Conservation (phyloP, 2,329 filamentous ascomycete species). For the Coniochaeta hoffmannii region DNA sequence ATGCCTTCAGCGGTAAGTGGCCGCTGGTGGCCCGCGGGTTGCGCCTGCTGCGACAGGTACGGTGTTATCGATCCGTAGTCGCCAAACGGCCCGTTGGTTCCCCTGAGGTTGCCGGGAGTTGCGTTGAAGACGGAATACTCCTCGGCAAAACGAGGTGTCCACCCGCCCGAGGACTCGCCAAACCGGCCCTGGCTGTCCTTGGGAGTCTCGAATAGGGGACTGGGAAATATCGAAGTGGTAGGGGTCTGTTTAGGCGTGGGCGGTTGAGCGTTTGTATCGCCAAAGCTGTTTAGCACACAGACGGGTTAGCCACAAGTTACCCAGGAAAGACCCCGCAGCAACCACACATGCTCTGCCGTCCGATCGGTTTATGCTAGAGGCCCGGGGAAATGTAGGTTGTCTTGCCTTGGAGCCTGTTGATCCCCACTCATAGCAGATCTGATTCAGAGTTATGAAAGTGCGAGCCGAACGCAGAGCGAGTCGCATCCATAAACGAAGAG, state of each 20-base stretch:
- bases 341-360: background rate
- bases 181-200: constrained; percentile 39
- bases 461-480: background rate
- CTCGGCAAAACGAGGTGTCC: constrained; percentile 57
- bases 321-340: background rate
- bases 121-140: constrained; percentile 59
- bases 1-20: constrained; percentile 43
- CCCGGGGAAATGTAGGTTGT: constrained; percentile 20
- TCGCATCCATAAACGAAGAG: background rate
- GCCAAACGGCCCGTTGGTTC: constrained; percentile 34
- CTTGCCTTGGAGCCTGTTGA: constrained; percentile 43
- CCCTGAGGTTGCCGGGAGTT: constrained; percentile 50
- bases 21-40: constrained; percentile 35
- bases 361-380: background rate
- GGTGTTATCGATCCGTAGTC: constrained; percentile 33
- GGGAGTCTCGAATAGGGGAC: constrained; percentile 50
- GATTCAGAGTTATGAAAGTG: constrained; percentile 1
- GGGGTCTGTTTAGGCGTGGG: constrained; percentile 53
- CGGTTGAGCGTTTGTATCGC: constrained; percentile 54
- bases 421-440: constrained; percentile 57
- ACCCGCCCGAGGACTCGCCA: constrained; percentile 35
- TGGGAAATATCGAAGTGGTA: constrained; percentile 44
- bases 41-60: constrained; percentile 14
- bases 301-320: constrained; percentile 6
- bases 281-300: constrained; percentile 41